Conservation (phyloP, 306 rosid species). For the Castanea sativa region DNA sequence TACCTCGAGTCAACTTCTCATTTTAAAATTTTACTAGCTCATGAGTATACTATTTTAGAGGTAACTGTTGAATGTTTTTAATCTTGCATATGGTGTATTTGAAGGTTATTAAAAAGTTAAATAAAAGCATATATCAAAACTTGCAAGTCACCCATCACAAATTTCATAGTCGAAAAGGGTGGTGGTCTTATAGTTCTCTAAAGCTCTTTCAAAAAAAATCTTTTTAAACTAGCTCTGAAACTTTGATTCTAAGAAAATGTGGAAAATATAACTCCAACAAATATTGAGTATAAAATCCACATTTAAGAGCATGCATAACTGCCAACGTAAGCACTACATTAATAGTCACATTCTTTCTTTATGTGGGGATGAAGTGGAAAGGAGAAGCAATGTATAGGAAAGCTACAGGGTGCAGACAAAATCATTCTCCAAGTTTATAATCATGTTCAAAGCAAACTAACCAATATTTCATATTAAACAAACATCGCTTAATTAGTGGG, state of each 20-base stretch:
- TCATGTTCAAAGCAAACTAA: slow-evolving; percentile 74
- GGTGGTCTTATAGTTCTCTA: slow-evolving; percentile 26
- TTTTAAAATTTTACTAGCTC: no score
- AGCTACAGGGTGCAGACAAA: slow-evolving; percentile 38
- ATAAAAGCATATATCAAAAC: no score
- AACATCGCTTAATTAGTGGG: slow-evolving; percentile 45
- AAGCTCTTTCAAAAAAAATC: slow-evolving; percentile 16
- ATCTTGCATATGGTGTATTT: no score
- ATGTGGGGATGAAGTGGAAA: slow-evolving; percentile 69
- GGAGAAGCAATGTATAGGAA: slow-evolving; percentile 63
- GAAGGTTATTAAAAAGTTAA: no score
- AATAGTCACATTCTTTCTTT: slow-evolving; percentile 19
- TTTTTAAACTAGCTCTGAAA: slow-evolving; percentile 31
- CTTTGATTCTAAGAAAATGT: slow-evolving; percentile 50
- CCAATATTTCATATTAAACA: slow-evolving; percentile 30
- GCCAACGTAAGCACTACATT: slow-evolving; percentile 33
- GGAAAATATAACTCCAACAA: slow-evolving; percentile 24
- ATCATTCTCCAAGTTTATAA: slow-evolving; percentile 36
- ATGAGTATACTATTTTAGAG: no score
- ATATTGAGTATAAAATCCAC: slow-evolving; percentile 13
- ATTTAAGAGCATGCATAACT: slow-evolving; percentile 35
- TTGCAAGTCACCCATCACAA: not conserved
- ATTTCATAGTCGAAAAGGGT: not conserved
- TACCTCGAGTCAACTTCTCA: no score
- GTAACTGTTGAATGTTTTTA: no score